Base-by-base conservation (phyloP, 1,139 yeast genomes). In the Yamadazyma blattariae region DNA sequence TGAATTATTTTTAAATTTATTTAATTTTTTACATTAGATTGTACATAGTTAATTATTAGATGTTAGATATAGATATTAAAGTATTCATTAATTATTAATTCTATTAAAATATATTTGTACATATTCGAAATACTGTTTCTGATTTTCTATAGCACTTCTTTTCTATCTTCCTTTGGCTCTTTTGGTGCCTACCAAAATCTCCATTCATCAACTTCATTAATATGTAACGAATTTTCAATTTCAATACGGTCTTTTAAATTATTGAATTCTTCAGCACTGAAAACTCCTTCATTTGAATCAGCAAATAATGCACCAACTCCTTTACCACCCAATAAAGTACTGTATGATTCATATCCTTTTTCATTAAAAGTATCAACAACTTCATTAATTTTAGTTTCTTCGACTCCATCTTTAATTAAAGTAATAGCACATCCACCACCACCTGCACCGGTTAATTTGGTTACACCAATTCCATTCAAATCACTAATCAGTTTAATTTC, bases 381-480 rank as follows among this genome's bases (percentile, higher is more conserved):
- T 7, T 59, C 60, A 13, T 55, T 52, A 10, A 71, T 47, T 1
- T 39, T 45, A 2, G 42, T 51, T 28, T 56, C 64, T 1, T 57
- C 54, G 3, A 64, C 66, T 9, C 67, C 70, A 33, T 77, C 82
- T 33, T 77, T 68, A 10, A 90, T 70, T 34, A 92, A 64, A 0
- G 97, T 92, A 38, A 94, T 83, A 14, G 97, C 96, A 65, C 99
- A 92, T 1, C 99, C 99, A 30, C 99, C 99, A 14, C 98, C 98
- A 18, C 99, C 99, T 0, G 98, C 98, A 29, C 99, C 99, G 0
- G 98, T 92, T 41, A 92, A 71, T 58, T 92, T 92, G 2, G 99
- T 90, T 40, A 86, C 81, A 6, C 99, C 99, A 24, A 92, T 61
- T 2, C 65, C 54, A 37, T 77, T 54, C 30, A 67, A 70, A 50